These are phyloP conservation scores for Ophiostoma sp. DNA, from an alignment of 2,329 filamentous ascomycete species.

Conservation along the genomic window DNA sequence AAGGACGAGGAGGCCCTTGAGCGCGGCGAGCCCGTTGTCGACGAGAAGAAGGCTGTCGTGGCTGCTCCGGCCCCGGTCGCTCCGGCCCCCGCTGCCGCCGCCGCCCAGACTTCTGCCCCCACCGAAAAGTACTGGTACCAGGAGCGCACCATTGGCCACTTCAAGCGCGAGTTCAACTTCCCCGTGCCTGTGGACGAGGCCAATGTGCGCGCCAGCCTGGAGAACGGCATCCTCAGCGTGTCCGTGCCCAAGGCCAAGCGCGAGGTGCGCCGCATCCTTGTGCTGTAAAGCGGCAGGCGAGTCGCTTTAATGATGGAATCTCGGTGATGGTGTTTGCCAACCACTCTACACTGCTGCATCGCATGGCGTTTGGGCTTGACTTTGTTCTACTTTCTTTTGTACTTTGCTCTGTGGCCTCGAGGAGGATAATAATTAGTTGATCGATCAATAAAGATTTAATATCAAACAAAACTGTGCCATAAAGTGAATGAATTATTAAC, in stretches of 20 bases:
- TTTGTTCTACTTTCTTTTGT: background rate
- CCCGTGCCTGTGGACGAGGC: constrained; percentile 59
- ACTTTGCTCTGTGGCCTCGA: background rate
- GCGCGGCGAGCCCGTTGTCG: constrained; percentile 30
- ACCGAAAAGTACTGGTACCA: constrained; percentile 58
- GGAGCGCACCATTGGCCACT: constrained; percentile 62
- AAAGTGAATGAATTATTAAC: background rate
- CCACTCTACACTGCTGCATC: background rate
- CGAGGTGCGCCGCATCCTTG: constrained; percentile 50
- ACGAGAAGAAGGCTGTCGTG: background rate
- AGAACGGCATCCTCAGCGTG: constrained; percentile 61
- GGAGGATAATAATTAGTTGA: background rate
- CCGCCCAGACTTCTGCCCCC: background rate
- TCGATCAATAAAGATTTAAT: background rate
- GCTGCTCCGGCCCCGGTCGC: constrained; percentile 24
- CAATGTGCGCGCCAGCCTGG: constrained; percentile 55
- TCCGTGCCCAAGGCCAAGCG: constrained; percentile 61
- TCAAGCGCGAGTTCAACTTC: constrained; percentile 64
- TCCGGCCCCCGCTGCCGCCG: constrained; percentile 17
- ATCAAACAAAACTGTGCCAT: background rate
- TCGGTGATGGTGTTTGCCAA: background rate
- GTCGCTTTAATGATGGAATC: background rate
- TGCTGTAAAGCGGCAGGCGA: constrained; percentile 41
- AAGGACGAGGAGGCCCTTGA: constrained; percentile 31
- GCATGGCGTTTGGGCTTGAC: constrained; percentile 2